Evolutionary conservation across 2,329 filamentous ascomycete species (phyloP), one percentile per base, ranked within the genome.

Genomic region (Niveomyces coronatus): DNA sequence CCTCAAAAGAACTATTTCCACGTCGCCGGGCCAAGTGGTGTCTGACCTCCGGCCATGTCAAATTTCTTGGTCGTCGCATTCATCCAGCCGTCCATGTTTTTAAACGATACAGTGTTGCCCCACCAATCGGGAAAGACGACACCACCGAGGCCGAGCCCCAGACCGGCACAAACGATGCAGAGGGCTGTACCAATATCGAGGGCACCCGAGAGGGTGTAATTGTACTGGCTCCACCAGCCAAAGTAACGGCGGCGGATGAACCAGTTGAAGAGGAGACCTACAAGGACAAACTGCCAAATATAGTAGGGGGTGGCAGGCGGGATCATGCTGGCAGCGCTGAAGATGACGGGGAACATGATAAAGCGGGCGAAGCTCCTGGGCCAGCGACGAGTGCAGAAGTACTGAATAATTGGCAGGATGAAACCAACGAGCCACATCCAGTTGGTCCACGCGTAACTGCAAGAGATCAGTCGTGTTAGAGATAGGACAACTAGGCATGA

Each of bases 161-260:
- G 52, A 10, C 40, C 44, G 45, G 71, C 68, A 28, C 74, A 65
- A 22, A 74, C 48, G 29, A 75, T 65, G 9, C 67, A 64, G 9
- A 76, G 52, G 1, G 67, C 68, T 1, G 73, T 62, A 15, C 70
- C 73, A 24, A 67, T 65, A 35, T 74, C 71, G 26, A 76, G 57
- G 3, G 65, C 70, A 0, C 71, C 71, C 9, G 71, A 73, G 0
- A 71, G 60, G 35, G 74, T 61, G 43, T 74, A 75, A 56, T 76
- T 76, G 58, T 73, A 77, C 49, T 49, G 49, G 51, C 50, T 64
- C 72, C 72, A 76, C 72, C 72, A 76, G 19, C 68, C 71, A 14
- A 63, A 59, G 54, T 56, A 73, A 37, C 61, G 59, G 40, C 63
- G 55, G 33, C 64, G 64, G 40, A 76, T 64, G 35, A 55, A 64